These are phyloP conservation scores for Corymbia calophylla DNA, from an alignment of 441 rosid species.

Conservation along the genomic window DNA sequence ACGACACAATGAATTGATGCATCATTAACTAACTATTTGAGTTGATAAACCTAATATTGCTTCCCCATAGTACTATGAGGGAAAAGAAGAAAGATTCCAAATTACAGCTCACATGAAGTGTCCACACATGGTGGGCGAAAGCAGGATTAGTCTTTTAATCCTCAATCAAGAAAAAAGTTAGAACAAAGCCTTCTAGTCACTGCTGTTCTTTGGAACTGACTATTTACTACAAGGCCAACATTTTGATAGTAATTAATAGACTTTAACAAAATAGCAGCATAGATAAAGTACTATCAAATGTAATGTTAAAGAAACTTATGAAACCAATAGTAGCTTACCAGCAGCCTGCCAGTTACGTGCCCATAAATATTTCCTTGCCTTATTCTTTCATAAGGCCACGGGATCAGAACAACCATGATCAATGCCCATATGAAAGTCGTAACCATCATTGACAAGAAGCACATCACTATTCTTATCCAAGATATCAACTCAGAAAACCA, in stretches of 20 bases:
- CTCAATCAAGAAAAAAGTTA: not conserved
- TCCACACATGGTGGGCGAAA: not conserved
- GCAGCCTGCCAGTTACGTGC: slow-evolving; percentile 52
- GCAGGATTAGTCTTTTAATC: not conserved
- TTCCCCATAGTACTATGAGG: not conserved
- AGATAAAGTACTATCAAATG: not conserved
- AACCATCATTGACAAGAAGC: slow-evolving; percentile 42
- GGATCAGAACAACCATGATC: slow-evolving; percentile 34
- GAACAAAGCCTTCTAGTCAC: not conserved
- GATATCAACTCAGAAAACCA: slow-evolving; percentile 30
- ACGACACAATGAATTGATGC: not conserved
- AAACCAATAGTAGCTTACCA: slow-evolving; percentile 20
- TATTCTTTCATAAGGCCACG: slow-evolving; percentile 43
- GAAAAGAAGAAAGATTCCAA: not conserved
- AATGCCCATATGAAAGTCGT: slow-evolving; percentile 38
- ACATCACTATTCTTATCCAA: slow-evolving; percentile 31
- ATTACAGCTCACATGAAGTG: not conserved
- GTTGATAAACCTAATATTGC: not conserved
- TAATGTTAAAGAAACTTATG: not conserved
- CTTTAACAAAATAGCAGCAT: not conserved
- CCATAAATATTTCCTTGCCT: slow-evolving; percentile 50
- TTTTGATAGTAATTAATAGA: not conserved
- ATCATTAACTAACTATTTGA: not conserved
- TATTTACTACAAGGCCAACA: not conserved
- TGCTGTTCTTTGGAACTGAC: not conserved